Conservation (phyloP, 257 asterid genomes). For the Parsonsia alboflavescens region DNA sequence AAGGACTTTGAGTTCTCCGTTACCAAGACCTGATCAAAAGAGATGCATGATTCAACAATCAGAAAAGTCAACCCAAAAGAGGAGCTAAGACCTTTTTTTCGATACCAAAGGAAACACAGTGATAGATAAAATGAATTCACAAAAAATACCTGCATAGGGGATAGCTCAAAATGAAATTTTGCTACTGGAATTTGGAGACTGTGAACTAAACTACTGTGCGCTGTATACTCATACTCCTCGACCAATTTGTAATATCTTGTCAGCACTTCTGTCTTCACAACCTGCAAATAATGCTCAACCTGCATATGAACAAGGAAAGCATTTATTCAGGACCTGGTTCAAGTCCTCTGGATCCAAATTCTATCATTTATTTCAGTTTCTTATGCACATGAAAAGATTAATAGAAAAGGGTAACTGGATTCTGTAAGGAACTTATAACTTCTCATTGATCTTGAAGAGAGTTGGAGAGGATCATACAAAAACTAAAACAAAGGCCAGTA, state of each 20-base stretch:
- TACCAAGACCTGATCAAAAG: slow-evolving; percentile 29
- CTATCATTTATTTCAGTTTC: too few species aligned
- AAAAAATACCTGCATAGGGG: slow-evolving; percentile 76
- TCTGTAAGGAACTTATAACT: not conserved
- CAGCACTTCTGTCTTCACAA: slow-evolving; percentile 90
- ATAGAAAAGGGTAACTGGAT: not conserved
- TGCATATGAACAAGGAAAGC: slow-evolving; percentile 31
- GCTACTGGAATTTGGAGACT: slow-evolving; percentile 74
- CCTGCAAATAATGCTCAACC: slow-evolving; percentile 96
- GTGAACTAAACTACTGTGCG: slow-evolving; percentile 88
- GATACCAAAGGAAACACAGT: not conserved
- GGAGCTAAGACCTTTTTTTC: not conserved
- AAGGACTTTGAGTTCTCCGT: slow-evolving; percentile 57
- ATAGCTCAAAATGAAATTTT: slow-evolving; percentile 79
- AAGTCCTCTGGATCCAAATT: not conserved
- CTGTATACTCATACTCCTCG: slow-evolving; percentile 92
- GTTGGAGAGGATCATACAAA: not conserved
- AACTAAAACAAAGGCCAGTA: not conserved
- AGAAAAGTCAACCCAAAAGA: not conserved
- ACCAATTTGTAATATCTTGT: slow-evolving; percentile 70
- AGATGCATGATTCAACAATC: not conserved
- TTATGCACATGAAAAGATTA: not conserved
- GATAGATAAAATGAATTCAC: slow-evolving; percentile 7
- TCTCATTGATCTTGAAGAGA: not conserved
- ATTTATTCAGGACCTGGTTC: not conserved